Evolutionary conservation across 169 alveolate species (phyloP).

Genomic region (Cryptosporidium bovis): DNA sequence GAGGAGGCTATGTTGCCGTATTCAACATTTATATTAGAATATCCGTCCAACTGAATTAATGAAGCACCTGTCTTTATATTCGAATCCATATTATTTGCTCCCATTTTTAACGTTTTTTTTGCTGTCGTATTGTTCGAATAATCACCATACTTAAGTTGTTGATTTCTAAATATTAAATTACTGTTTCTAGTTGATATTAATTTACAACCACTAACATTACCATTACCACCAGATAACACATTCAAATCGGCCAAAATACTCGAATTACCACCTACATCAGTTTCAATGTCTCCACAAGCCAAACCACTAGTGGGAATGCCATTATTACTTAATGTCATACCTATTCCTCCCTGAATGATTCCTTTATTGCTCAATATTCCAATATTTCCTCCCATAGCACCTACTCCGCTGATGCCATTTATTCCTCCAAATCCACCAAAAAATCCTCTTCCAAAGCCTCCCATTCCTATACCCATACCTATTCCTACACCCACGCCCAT

Average conservation of each 20-base stretch:
- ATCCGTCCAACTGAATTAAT: too few species aligned
- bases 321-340: background rate
- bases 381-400: background rate
- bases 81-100: too few species aligned
- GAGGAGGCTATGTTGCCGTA: too few species aligned
- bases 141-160: too few species aligned
- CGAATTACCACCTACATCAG: background rate
- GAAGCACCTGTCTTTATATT: too few species aligned
- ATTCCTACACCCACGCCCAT: constrained; percentile 1
- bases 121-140: too few species aligned
- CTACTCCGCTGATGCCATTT: constrained; percentile 1
- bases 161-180: too few species aligned
- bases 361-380: background rate
- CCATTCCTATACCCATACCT: background rate
- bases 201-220: too few species aligned
- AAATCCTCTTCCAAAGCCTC: background rate
- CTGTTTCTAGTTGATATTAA: too few species aligned
- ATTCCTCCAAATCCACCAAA: background rate
- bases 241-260: background rate
- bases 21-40: too few species aligned
- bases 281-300: background rate
- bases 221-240: too few species aligned
- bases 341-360: background rate
- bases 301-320: background rate
- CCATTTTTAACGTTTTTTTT: too few species aligned